phyloP scores from a whole-genome alignment of 1,284 basidiomycete genomes.

The Moesziomyces sp. region DNA sequence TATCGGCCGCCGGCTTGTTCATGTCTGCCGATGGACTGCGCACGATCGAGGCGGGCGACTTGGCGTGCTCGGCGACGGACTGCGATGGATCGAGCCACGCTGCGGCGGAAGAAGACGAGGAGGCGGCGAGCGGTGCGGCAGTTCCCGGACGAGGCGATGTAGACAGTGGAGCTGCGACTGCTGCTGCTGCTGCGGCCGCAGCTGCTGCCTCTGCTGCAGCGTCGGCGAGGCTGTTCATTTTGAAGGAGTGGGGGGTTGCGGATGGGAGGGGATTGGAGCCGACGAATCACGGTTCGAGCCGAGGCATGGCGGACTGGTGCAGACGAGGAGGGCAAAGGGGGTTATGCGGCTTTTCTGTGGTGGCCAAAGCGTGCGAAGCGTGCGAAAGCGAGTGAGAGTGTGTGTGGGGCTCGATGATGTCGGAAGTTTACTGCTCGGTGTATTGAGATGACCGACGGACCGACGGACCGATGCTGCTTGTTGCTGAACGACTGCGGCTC shows the following conservation, averaged over 20 bases:
- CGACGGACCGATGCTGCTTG: too few species aligned
- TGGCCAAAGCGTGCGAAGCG: too few species aligned
- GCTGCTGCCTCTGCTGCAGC: constrained; percentile 26
- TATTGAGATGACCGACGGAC: too few species aligned
- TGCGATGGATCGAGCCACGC: constrained; percentile 6
- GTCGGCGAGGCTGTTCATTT: constrained; percentile 47
- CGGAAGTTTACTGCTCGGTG: too few species aligned
- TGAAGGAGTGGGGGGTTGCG: not conserved
- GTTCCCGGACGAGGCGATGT: constrained; percentile 12
- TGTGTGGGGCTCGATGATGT: too few species aligned
- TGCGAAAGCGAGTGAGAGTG: too few species aligned
- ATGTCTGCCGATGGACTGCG: constrained; percentile 19
- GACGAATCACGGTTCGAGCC: not conserved
- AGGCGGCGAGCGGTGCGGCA: constrained; percentile 1
- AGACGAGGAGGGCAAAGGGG: too few species aligned
- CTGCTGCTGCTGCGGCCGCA: constrained; percentile 7
- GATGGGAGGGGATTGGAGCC: not conserved
- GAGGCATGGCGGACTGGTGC: too few species aligned
- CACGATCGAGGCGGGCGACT: constrained; percentile 12
- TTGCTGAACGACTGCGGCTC: too few species aligned
- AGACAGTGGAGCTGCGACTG: constrained; percentile 1
- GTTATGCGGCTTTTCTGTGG: too few species aligned
- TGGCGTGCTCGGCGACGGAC: constrained; percentile 1
- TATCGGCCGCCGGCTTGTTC: constrained; percentile 26
- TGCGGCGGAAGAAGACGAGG: constrained; percentile 4